Base-by-base conservation (phyloP, 306 rosid genomes). In the Castanopsis chinensis region DNA sequence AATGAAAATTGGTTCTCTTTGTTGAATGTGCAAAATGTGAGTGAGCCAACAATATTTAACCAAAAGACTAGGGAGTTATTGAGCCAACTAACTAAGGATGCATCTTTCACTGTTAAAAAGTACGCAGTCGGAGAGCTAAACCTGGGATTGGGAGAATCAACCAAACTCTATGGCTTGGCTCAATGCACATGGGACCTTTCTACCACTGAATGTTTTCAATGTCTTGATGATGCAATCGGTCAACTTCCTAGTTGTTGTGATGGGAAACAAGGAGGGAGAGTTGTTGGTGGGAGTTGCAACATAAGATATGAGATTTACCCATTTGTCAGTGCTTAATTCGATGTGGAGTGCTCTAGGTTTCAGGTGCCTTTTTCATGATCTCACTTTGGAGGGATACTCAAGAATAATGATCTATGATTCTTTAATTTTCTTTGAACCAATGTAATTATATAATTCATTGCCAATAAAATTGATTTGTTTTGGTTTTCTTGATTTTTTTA, bases 231-330 rank as follows among this genome's bases (percentile, higher is more conserved):
- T 49, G 17, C 21, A 18, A 49, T 28, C 0, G 25, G 1, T 51
- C 28, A 49, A 28, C 76, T 72, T 53, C 60, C 23, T 8, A 3
- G 21, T 3, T 72, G 76, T 6, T 72, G 76, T 9, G 9, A 49
- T 72, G 56, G 61, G 4, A 49, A 51, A 28, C 21, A 53, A 53
- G 61, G 76, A 18, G 76, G 61, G 6, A 53, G 60, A 30, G 45
- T 72, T 18, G 17, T 53, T 3, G 64, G 64, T 27, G 76, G 61
- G 30, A 72, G 76, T 54, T 72, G 76, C 15, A 67, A 33, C 51
- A 33, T 67, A 8, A 67, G 52, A 67, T 67, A 33, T n/a, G 72
- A 67, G 72, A 67, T 67, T 35, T 67, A 67, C 15, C 71, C 49
- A 3, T 65, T 67, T 18, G 25, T 67, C 51, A 33, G 3, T 19